Evolutionary conservation across 169 alveolate genomes (phyloP), one percentile per base, ranked within the genome.

Genomic region (Cryptosporidium viatorum): DNA sequence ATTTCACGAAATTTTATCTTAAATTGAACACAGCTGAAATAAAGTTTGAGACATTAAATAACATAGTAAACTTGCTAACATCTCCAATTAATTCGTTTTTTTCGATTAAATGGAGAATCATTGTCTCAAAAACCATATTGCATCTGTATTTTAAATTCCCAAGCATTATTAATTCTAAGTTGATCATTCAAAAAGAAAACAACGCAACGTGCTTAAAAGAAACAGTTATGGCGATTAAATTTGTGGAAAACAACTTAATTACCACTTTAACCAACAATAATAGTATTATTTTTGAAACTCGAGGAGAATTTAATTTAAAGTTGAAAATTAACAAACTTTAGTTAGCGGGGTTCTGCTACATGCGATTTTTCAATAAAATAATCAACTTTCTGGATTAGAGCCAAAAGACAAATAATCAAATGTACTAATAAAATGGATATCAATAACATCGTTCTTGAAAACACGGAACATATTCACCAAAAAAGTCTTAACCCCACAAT

Each of bases 1-100:
- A 31, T 69, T 73, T 73, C 55, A 73, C 86, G 14, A 73, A 73
- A 59, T 55, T 7, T 16, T 73, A 73, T 35, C 23, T 59, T 18
- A 51, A 31, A 73, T 59, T 52, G 33, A 55, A 39, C 29, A 31
- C 70, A 3, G n/a, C 70, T 10, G 52, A 52, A 37, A 14, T 73
- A 8, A 73, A 73, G 68, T 55, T 55, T 59, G 86, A 73, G 8
- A 55, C 55, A 0, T n/a, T 73, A 16, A 73, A 59, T 23, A 31
- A 7, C 16, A 73, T 73, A 73, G 59, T 59, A 26, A 43, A 59
- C 8, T 23, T 52, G 7, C 48, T 73, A 58, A 10, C n/a, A 18
- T 73, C 86, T 21, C 86, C 71, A 55, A 43, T 16, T 7, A 73
- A 51, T 73, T 45, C 55, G 16, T 51, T 26, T 18, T 37, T 52